Evolutionary conservation across 495 filamentous ascomycete species (phyloP).

Genomic region (Podospora tetraspora): DNA sequence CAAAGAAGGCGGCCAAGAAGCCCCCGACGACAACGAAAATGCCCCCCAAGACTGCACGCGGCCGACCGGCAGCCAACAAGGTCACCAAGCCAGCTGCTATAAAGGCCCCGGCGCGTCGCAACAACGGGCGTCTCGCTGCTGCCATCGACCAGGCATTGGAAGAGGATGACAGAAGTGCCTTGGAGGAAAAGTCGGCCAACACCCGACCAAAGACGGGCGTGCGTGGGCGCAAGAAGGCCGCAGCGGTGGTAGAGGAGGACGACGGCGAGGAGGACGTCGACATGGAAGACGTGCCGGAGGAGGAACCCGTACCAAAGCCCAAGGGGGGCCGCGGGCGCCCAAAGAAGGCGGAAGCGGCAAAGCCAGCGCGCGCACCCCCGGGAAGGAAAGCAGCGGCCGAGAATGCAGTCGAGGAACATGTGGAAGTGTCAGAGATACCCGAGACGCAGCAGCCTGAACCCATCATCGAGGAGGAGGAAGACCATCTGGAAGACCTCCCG

Average conservation of each 20-base stretch:
- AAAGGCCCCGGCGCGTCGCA: slow-evolving; percentile 27
- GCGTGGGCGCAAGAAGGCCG: slow-evolving; percentile 35
- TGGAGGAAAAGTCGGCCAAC: slow-evolving; percentile 49
- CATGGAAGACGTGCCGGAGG: slow-evolving; percentile 30
- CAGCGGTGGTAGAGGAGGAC: slow-evolving; percentile 21
- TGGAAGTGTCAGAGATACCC: slow-evolving; percentile 33
- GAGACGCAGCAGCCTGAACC: slow-evolving; percentile 39
- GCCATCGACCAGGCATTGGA: slow-evolving; percentile 29
- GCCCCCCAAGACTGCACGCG: slow-evolving; percentile 37
- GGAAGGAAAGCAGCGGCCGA: slow-evolving; percentile 30
- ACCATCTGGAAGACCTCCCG: slow-evolving; percentile 30
- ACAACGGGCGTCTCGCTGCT: slow-evolving; percentile 25
- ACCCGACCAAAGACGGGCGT: slow-evolving; percentile 25
- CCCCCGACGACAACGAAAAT: slow-evolving; percentile 30
- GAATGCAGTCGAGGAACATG: slow-evolving; percentile 12
- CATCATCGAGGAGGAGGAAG: slow-evolving; percentile 33
- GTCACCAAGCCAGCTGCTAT: slow-evolving; percentile 35
- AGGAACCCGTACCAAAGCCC: slow-evolving; percentile 15
- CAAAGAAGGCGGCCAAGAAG: not conserved
- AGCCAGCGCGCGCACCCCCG: slow-evolving; percentile 16
- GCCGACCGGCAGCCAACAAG: slow-evolving; percentile 30
- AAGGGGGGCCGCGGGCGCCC: slow-evolving; percentile 33
- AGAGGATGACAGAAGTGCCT: slow-evolving; percentile 21
- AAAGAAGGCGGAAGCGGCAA: slow-evolving; percentile 21
- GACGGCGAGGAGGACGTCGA: slow-evolving; percentile 38